Evolutionary conservation across 1,139 yeast genomes (phyloP).

Genomic region (Taphrina betulina): DNA sequence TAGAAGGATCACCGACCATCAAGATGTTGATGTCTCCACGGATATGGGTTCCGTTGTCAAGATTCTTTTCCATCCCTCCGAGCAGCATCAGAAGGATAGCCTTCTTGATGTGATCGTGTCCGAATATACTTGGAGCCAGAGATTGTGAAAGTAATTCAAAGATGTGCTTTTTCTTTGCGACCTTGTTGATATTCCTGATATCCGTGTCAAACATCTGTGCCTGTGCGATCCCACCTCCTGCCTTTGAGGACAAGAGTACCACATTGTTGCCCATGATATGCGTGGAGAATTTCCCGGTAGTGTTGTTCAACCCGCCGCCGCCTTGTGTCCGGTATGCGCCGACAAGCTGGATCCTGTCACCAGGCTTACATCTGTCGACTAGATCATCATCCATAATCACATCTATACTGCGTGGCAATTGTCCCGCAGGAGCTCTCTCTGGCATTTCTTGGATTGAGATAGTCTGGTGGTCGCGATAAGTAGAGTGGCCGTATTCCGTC

Average conservation of each 20-base stretch:
- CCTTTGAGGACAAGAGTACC: conserved; percentile 80
- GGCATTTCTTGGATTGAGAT: conserved; percentile 97
- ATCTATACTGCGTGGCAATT: conserved; percentile 88
- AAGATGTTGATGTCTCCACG: conserved; percentile 95
- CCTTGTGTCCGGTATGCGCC: conserved; percentile 95
- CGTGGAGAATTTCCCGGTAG: conserved; percentile 69
- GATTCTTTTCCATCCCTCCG: conserved; percentile 92
- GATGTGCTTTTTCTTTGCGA: conserved; percentile 66
- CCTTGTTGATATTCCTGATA: conserved; percentile 78
- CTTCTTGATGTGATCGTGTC: conserved; percentile 84
- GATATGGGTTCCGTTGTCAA: conserved; percentile 92
- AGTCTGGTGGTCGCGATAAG: conserved; percentile 91
- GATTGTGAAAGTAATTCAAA: conserved; percentile 81
- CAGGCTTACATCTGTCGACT: conserved; percentile 90
- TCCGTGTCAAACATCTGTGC: conserved; percentile 78
- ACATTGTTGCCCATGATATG: conserved; percentile 83
- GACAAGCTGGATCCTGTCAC: conserved; percentile 90
- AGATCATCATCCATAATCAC: conserved; percentile 89
- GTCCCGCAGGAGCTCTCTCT: conserved; percentile 97
- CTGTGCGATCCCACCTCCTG: conserved; percentile 74
- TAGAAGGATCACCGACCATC: conserved; percentile 99
- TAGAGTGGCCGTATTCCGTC: conserved; percentile 91
- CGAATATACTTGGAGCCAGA: conserved; percentile 93
- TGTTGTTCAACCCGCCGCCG: conserved; percentile 56
- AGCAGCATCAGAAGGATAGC: conserved; percentile 87